Evolutionary conservation across 2,329 filamentous ascomycete species (phyloP).

Genomic region (Thelonectria discophora): DNA sequence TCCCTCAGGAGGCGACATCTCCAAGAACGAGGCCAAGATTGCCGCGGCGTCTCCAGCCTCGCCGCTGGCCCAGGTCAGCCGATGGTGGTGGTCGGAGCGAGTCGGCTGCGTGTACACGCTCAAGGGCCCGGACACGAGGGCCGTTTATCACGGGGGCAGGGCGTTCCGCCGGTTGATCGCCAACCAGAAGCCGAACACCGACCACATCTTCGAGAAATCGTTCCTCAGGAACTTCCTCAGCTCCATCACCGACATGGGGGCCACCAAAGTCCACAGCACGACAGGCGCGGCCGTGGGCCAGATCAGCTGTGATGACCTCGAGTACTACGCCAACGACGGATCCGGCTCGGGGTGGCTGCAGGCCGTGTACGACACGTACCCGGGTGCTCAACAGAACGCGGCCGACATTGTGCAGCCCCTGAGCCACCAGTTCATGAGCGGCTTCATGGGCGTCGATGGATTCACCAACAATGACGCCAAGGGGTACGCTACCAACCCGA

Average conservation of each 20-base stretch:
- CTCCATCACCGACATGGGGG: too few species aligned
- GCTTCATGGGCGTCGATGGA: background rate
- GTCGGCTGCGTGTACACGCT: too few species aligned
- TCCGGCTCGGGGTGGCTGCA: background rate
- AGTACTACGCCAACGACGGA: background rate
- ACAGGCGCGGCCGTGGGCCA: background rate
- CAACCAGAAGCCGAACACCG: conserved; percentile 2
- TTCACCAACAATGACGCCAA: background rate
- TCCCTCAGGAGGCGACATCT: conserved; percentile 3
- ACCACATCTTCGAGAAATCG: conserved; percentile 31
- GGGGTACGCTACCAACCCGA: background rate
- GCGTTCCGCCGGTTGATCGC: too few species aligned
- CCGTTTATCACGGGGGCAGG: background rate
- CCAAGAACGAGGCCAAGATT: background rate
- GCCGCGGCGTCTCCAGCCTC: background rate
- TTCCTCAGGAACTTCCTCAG: conserved; percentile 23
- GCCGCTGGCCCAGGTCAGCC: background rate
- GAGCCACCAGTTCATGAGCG: background rate
- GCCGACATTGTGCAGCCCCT: background rate
- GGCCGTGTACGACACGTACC: background rate
- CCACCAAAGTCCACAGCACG: background rate
- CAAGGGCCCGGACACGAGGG: too few species aligned
- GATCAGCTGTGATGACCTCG: background rate
- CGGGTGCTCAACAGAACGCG: background rate
- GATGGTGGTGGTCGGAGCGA: conserved; percentile 4